Base-by-base conservation (phyloP, 2,329 filamentous ascomycete species). In the Trichoderma breve region DNA sequence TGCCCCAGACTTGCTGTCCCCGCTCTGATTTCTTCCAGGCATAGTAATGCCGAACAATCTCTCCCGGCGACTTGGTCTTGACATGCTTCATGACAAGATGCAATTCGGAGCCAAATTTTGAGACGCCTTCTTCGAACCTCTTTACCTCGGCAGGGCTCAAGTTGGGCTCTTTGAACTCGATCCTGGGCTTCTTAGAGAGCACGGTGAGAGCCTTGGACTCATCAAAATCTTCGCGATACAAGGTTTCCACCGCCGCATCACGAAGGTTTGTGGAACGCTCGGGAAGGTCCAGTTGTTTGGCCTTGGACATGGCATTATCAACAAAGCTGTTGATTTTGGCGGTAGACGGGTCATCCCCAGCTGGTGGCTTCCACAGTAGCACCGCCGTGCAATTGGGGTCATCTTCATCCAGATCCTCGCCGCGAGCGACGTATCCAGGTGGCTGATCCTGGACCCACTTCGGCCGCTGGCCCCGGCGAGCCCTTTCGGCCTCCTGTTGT, bases 381-480 rank as follows among this genome's bases (percentile, higher is more conserved):
- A 90, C 90, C 12, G 93, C 89, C 0, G 95, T 97, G 76, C 91
- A 92, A 60, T 88, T 88, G 12, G 91, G 88, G 78, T 97, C 92
- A 73, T 92, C 88, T 75, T 92, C 85, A 77, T 87, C 81, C 80
- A 87, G 79, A 79, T 98, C 95, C 76, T 95, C 92, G 30, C 96
- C 96, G 72, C 96, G 92, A 66, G 88, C 88, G 21, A 97, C 87
- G 79, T 97, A 99, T 7, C 96, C 96, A 4, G 89, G 83, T 0
- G 96, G 96, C 79, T 96, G 93, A 77, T 98, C 96, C 84, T 97
- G 91, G 36, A 98, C 88, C 94, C 94, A 98, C 81, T 95, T 96
- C 0, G 95, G 95, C 24, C 95, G 91, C 74, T 91, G 93, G 70
- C 94, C 93, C 73, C 91, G 90, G 75, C 91, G 90, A 53, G 90